phyloP scores from a whole-genome alignment of 2,329 filamentous ascomycete species.

The Lithohypha guttulata region DNA sequence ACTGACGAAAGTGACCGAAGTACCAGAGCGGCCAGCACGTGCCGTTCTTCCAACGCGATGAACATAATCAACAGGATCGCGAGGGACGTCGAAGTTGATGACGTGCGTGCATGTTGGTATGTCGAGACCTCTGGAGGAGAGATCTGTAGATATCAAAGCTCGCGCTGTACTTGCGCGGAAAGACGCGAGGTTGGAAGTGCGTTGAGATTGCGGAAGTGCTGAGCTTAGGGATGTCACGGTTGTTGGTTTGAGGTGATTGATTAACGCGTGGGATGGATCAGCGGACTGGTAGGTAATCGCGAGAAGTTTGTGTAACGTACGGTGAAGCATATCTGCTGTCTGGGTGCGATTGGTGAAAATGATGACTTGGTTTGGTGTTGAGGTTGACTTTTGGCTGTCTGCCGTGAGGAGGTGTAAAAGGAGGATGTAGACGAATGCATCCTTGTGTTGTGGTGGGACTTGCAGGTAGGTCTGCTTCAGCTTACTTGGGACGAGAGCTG shows the following conservation, averaged over 20 bases:
- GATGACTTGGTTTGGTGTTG: slow-evolving; percentile 67
- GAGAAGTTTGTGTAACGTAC: slow-evolving; percentile 67
- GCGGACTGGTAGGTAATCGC: slow-evolving; percentile 3
- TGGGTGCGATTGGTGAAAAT: slow-evolving; percentile 89
- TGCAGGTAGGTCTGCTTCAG: slow-evolving; percentile 78
- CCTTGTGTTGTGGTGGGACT: slow-evolving; percentile 81
- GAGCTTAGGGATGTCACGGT: slow-evolving; percentile 88
- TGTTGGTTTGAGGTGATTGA: slow-evolving; percentile 44
- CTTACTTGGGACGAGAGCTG: slow-evolving; percentile 55
- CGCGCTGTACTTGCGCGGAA: slow-evolving; percentile 84
- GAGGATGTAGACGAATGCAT: slow-evolving; percentile 87
- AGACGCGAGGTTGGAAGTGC: slow-evolving; percentile 75
- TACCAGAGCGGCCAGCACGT: slow-evolving; percentile 73
- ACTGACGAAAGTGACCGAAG: slow-evolving; percentile 77
- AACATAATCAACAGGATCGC: slow-evolving; percentile 96
- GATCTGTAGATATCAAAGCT: slow-evolving; percentile 88
- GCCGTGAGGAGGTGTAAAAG: slow-evolving; percentile 34
- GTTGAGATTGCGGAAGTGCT: slow-evolving; percentile 69
- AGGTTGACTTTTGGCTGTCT: slow-evolving; percentile 49
- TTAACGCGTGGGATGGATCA: slow-evolving; percentile 7
- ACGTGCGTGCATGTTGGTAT: slow-evolving; percentile 86
- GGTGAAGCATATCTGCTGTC: slow-evolving; percentile 81
- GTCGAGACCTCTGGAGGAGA: slow-evolving; percentile 86
- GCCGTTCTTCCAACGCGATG: slow-evolving; percentile 93
- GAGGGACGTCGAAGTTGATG: slow-evolving; percentile 88